Conservation (phyloP, 495 filamentous ascomycete genomes). For the Cetradonia linearis region DNA sequence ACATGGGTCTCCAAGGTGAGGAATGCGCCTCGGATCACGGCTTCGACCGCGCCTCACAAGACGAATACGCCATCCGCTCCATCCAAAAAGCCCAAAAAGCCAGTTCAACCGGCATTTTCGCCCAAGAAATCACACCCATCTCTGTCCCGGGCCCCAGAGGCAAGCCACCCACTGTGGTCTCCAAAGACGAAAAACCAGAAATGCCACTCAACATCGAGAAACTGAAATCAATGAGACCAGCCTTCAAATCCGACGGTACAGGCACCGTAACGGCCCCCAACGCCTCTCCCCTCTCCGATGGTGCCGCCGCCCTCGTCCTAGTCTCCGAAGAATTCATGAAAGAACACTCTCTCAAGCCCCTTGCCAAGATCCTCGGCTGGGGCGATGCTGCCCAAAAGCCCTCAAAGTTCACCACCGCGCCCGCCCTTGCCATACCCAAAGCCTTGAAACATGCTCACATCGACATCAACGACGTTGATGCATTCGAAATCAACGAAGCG, state of each 20-base stretch:
- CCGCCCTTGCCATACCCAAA: slow-evolving; percentile 92
- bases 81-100: slow-evolving; percentile 89
- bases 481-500: slow-evolving; percentile 97
- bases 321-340: slow-evolving; percentile 84
- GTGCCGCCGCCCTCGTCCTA: slow-evolving; percentile 79
- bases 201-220: slow-evolving; percentile 83
- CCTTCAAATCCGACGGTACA: slow-evolving; percentile 62
- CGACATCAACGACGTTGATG: slow-evolving; percentile 65
- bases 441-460: slow-evolving; percentile 85
- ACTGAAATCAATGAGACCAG: slow-evolving; percentile 71
- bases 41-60: slow-evolving; percentile 72
- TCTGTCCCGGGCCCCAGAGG: slow-evolving; percentile 79
- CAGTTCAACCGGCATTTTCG: slow-evolving; percentile 64
- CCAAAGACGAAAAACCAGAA: slow-evolving; percentile 89
- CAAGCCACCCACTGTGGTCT: slow-evolving; percentile 73
- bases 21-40: slow-evolving; percentile 79
- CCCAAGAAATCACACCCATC: slow-evolving; percentile 79
- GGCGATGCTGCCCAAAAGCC: slow-evolving; percentile 84
- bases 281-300: slow-evolving; percentile 90
- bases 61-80: slow-evolving; percentile 83
- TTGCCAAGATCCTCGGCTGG: slow-evolving; percentile 95
- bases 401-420: slow-evolving; percentile 90
- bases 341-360: slow-evolving; percentile 74
- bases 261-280: slow-evolving; percentile 97
- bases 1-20: slow-evolving; percentile 90